These are phyloP conservation scores for Pestalotiopsis fici DNA, from an alignment of 2,329 filamentous ascomycete species.

Conservation along the genomic window DNA sequence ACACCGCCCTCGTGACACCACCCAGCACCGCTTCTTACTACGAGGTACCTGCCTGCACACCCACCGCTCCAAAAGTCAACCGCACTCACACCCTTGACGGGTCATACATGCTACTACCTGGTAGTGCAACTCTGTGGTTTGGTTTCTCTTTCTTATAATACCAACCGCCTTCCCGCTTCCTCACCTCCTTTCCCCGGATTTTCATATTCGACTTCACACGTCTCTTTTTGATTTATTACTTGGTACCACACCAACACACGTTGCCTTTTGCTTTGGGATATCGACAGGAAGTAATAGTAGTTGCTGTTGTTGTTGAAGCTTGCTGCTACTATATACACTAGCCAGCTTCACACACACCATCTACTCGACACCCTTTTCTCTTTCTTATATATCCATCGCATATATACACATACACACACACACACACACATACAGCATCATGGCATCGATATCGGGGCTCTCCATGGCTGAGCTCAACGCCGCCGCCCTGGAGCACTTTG, in stretches of 20 bases:
- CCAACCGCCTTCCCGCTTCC: constrained; percentile 20
- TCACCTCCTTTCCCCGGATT: constrained; percentile 23
- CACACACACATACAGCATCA: no score
- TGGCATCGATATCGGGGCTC: constrained; percentile 49
- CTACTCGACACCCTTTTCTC: constrained; percentile 1
- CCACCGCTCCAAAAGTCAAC: not conserved
- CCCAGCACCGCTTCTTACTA: constrained; percentile 5
- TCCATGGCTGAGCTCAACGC: constrained; percentile 64
- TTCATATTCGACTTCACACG: constrained; percentile 14
- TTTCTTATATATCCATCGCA: constrained; percentile 12
- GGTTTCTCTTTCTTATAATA: constrained; percentile 26
- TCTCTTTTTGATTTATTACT: not conserved
- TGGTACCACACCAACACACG: constrained; percentile 4
- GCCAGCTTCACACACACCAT: constrained; percentile 1
- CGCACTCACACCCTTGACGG: constrained; percentile 12
- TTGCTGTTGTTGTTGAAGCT: constrained; percentile 7
- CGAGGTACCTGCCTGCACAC: not conserved
- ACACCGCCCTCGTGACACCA: constrained; percentile 33
- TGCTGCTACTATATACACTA: constrained; percentile 6
- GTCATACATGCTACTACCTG: constrained; percentile 18
- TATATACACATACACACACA: constrained; percentile 25
- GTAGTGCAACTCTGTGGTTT: no score
- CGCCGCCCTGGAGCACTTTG: constrained; percentile 76
- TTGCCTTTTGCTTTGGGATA: not conserved
- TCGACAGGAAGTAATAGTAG: not conserved